phyloP scores from a whole-genome alignment of 306 rosid species.

The Hippophae gyantsensis region DNA sequence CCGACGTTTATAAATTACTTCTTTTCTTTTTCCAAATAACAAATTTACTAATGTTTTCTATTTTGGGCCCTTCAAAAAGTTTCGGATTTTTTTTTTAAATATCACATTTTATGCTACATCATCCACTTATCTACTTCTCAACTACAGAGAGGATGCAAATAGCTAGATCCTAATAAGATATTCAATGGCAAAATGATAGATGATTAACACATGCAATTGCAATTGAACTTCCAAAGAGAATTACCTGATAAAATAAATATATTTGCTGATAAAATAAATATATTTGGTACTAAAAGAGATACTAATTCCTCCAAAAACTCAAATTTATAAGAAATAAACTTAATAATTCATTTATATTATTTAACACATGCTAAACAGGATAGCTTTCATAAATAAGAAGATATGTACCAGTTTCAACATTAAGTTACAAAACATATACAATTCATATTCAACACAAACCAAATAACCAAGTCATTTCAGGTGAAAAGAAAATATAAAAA shows the following conservation, averaged over 20 bases:
- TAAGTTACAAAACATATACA: slow-evolving; percentile 83
- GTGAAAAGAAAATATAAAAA: slow-evolving; percentile 26
- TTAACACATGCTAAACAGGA: slow-evolving; percentile 25
- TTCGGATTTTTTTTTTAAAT: too few relatives aligned
- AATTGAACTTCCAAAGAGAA: not conserved
- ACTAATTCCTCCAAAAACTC: too few relatives aligned
- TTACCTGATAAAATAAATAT: not conserved
- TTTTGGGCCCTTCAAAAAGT: too few relatives aligned
- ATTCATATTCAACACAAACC: slow-evolving; percentile 45
- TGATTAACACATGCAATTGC: not conserved
- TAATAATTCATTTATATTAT: too few relatives aligned
- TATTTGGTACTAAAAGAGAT: not conserved
- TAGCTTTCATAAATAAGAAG: slow-evolving; percentile 37
- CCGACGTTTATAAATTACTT: too few relatives aligned
- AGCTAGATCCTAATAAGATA: too few relatives aligned
- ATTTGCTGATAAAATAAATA: slow-evolving; percentile 4
- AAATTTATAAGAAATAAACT: too few relatives aligned
- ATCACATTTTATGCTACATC: too few relatives aligned
- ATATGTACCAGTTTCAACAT: slow-evolving; percentile 36
- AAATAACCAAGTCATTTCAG: slow-evolving; percentile 51
- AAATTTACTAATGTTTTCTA: too few relatives aligned
- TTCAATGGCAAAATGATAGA: not conserved
- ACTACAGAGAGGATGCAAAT: too few relatives aligned
- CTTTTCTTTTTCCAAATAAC: too few relatives aligned
- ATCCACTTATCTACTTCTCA: too few relatives aligned